Base-by-base conservation (phyloP, 805 yeast genomes). In the Lipomyces kockii region DNA sequence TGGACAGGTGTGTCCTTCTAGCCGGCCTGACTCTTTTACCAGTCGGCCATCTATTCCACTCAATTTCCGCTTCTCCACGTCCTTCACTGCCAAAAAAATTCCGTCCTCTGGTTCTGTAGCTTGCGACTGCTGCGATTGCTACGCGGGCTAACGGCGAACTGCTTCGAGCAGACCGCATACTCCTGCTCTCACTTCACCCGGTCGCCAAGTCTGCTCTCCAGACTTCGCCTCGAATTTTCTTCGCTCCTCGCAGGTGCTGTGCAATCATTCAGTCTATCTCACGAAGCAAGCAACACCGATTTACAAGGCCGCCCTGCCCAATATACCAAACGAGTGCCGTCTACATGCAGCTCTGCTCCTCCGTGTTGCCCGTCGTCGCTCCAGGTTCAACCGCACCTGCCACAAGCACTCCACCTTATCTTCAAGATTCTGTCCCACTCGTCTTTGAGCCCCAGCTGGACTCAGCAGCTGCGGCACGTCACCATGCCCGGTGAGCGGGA, bases 391-490 rank as follows among this genome's bases (percentile, higher is more conserved):
- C 49, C 20, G 6, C 20, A 14, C 46, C 6, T 2, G n/a, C n/a
- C 6, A 12, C 17, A 4, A 34, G 8, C 37, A 43, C 49, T 43
- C 20, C 49, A 3, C 62, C 11, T 43, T 61, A 9, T 46, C 62
- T 5, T 14, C 63, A 12, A 20, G 53, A n/a, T 53, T 43, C 22
- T 43, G 49, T 43, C 63, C 25, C 34, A 37, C 46, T 46, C 37
- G 54, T 61, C 59, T 20, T 17, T 37, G 22, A 32, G 49, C 37
- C 22, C 20, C 49, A 8, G 49, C 49, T 43, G 49, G 49, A 43
- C 22, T 43, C 49, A 43, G 22, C 20, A 43, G 49, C 49, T 43
- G 49, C 22, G 49, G 22, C 20, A 43, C 49, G 22, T 12, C 49
- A 43, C 22, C 49, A 43, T 43, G 49, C 49, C 49, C 20, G 22